Percentiles rank a stretch among this genome's conserved stretches.
Conservation (phyloP, 2,329 filamentous ascomycete species). For the Curvularia eragrostidis region DNA sequence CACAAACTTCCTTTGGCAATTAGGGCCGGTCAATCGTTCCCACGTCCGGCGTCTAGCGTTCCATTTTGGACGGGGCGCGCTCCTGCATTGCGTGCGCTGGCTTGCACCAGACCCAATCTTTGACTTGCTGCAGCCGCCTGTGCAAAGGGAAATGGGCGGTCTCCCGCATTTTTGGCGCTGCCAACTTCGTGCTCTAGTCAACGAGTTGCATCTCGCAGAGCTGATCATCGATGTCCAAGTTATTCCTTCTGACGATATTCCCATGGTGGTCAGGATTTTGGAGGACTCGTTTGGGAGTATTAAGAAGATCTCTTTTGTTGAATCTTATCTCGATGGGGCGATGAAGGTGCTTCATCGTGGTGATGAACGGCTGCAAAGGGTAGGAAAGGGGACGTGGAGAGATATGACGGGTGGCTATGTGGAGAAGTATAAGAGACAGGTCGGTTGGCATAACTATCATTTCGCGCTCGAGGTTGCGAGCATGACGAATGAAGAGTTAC, state of each 20-base stretch:
- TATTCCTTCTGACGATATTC: conserved; percentile 27
- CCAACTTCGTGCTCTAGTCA: conserved; percentile 37
- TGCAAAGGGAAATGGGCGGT: conserved; percentile 24
- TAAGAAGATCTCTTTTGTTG: conserved; percentile 22
- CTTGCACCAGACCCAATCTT: conserved; percentile 38
- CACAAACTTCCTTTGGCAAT: conserved; percentile 18
- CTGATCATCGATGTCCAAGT: conserved; percentile 34
- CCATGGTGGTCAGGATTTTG: conserved; percentile 35
- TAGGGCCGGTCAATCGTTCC: conserved; percentile 31
- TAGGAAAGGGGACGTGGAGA: conserved; percentile 24
- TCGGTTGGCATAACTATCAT: conserved; percentile 19
- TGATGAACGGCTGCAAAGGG: conserved; percentile 10
- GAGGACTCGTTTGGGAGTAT: conserved; percentile 26
- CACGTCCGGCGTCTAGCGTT: conserved; percentile 32
- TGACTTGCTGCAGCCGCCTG: conserved; percentile 34
- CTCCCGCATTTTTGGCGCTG: conserved; percentile 43
- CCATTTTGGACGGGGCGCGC: conserved; percentile 27
- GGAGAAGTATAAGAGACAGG: conserved; percentile 14
- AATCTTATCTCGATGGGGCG: conserved; percentile 8
- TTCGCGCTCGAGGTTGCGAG: conserved; percentile 17
- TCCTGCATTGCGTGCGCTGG: conserved; percentile 43
- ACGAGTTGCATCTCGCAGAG: conserved; percentile 31
- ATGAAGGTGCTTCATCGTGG: conserved; percentile 1
- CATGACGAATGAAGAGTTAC: conserved; percentile 15
- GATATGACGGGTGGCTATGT: conserved; percentile 25